Evolutionary conservation across 140 eudicot species (phyloP).

Genomic region (Cichorium intybus): DNA sequence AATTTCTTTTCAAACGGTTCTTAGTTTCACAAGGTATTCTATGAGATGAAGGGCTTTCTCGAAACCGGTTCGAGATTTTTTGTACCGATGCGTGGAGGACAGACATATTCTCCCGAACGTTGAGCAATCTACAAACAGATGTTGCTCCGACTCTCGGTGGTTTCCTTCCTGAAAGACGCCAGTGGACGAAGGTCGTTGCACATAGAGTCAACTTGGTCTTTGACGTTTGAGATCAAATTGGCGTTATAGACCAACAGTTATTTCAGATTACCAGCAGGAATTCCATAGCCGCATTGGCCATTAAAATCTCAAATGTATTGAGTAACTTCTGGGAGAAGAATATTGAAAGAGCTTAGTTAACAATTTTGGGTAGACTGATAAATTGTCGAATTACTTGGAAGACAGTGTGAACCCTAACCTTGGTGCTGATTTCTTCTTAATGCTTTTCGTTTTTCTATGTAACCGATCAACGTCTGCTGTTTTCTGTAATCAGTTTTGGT

Average conservation of each 20-base stretch:
- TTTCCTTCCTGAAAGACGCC: constrained; percentile 37
- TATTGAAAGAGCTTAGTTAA: neutral
- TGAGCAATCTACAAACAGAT: too few species aligned
- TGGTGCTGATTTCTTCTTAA: too few species aligned
- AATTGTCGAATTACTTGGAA: too few species aligned
- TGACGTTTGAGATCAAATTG: constrained; percentile 27
- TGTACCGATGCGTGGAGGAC: constrained; percentile 25
- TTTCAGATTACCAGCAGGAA: constrained; percentile 38
- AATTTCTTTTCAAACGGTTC: constrained; percentile 28
- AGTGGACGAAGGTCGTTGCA: constrained; percentile 31
- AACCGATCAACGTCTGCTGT: too few species aligned
- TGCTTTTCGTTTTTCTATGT: too few species aligned
- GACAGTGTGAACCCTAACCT: too few species aligned
- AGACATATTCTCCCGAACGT: constrained; percentile 20
- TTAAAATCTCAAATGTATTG: neutral
- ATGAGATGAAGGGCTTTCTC: constrained; percentile 1
- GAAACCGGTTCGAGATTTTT: constrained; percentile 16
- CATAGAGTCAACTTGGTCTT: constrained; percentile 41
- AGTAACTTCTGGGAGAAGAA: neutral
- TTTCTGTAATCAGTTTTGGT: too few species aligned
- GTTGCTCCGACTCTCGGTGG: constrained; percentile 29
- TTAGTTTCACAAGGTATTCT: constrained; percentile 13
- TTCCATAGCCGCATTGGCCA: constrained; percentile 46
- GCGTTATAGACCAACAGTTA: constrained; percentile 34
- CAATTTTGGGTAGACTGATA: neutral